A percentile compares a stretch with the other conserved stretches of the same genome.
phyloP scores from a whole-genome alignment of 768 basidiomycete genomes.

The Rossbeevera mucosa region DNA sequence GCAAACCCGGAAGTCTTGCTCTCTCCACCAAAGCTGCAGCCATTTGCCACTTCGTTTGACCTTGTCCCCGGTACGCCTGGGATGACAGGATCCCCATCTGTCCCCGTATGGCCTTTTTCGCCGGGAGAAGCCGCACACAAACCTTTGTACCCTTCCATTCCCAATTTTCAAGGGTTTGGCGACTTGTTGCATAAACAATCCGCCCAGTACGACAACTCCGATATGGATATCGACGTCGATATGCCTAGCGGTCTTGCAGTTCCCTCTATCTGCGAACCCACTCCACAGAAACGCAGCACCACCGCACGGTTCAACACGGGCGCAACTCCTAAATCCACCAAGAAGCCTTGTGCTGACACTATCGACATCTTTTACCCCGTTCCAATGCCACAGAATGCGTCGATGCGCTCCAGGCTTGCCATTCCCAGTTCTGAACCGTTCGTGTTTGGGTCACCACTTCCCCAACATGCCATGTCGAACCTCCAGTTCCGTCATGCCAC shows the following conservation, averaged over 20 bases:
- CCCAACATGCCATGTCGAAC: conserved; percentile 58
- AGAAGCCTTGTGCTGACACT: conserved; percentile 30
- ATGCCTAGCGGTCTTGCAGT: conserved; percentile 34
- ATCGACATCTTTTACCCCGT: conserved; percentile 41
- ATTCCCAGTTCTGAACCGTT: conserved; percentile 45
- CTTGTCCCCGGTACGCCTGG: conserved; percentile 56
- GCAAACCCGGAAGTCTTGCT: conserved; percentile 20
- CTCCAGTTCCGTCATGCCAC: conserved; percentile 64
- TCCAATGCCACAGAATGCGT: conserved; percentile 18
- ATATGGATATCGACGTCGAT: conserved; percentile 32
- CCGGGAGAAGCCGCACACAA: conserved; percentile 22
- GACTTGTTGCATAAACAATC: conserved; percentile 22
- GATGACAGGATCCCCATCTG: conserved; percentile 10
- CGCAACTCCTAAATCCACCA: conserved; percentile 22
- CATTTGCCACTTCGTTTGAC: conserved; percentile 66
- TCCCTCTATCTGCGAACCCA: conserved; percentile 17
- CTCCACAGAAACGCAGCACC: conserved; percentile 15
- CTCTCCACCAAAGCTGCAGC: conserved; percentile 60
- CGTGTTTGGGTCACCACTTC: conserved; percentile 73
- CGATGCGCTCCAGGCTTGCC: conserved; percentile 20
- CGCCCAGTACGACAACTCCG: conserved; percentile 24
- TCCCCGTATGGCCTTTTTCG: conserved; percentile 41
- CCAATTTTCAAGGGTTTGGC: conserved; percentile 31
- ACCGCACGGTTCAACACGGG: conserved; percentile 18
- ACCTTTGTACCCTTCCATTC: conserved; percentile 39